Evolutionary conservation across 2,329 filamentous ascomycete genomes (phyloP).

Genomic region (Juglanconis oblonga): DNA sequence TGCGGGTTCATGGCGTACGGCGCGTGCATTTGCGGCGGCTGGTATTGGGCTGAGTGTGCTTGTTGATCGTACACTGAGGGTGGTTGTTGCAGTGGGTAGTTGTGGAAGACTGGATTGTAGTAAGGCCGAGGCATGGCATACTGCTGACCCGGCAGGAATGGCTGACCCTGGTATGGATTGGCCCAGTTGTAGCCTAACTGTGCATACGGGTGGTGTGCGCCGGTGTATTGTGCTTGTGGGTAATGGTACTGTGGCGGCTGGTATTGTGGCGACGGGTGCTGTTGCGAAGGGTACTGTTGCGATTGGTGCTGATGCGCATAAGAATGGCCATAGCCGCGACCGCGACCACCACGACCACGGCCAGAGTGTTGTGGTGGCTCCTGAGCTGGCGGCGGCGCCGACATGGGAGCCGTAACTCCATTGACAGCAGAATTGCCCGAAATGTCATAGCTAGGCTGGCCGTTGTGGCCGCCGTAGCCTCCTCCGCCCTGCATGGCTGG

Average conservation of each 20-base stretch:
- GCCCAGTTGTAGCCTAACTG: constrained; percentile 1
- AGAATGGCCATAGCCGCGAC: constrained; percentile 2
- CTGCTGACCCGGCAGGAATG: background rate
- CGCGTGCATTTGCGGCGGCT: constrained; percentile 36
- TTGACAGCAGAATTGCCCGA: constrained; percentile 17
- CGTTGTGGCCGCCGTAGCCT: constrained; percentile 4
- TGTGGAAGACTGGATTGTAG: background rate
- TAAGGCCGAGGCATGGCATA: background rate
- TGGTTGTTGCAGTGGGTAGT: background rate
- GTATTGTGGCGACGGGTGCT: constrained; percentile 16
- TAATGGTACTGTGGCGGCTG: constrained; percentile 1
- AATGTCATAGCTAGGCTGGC: constrained; percentile 13
- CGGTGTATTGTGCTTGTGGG: background rate
- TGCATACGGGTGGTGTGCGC: constrained; percentile 5
- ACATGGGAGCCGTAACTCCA: constrained; percentile 11
- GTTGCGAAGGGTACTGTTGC: constrained; percentile 24
- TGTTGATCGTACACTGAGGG: background rate
- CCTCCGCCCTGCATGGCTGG: constrained; percentile 46
- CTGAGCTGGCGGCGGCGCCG: constrained; percentile 3
- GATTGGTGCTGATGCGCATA: constrained; percentile 5
- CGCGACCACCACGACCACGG: constrained; percentile 2
- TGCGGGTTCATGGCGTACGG: constrained; percentile 20
- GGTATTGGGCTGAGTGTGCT: constrained; percentile 27
- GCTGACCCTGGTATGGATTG: background rate
- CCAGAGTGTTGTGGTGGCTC: constrained; percentile 18